Conservation (phyloP, 306 rosid genomes). For the Lupinus albus region DNA sequence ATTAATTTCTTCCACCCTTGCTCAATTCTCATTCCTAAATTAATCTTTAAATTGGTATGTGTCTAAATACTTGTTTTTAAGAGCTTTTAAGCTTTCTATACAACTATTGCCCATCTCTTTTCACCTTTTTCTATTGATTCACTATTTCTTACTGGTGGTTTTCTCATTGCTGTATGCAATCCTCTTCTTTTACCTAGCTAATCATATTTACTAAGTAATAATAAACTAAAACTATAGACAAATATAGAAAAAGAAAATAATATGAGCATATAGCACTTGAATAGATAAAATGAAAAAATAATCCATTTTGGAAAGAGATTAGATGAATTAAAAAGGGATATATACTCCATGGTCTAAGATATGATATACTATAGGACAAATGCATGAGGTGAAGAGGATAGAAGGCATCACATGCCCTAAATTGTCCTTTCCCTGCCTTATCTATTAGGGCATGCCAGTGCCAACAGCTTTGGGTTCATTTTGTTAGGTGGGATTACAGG, state of each 20-base stretch:
- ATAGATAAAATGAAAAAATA: neutral
- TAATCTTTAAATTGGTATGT: conserved; percentile 54
- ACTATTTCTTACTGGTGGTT: neutral
- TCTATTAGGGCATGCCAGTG: conserved; percentile 31
- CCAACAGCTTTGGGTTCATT: conserved; percentile 46
- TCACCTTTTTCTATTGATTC: conserved; percentile 42
- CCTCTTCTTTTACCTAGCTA: neutral
- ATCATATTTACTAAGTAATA: neutral
- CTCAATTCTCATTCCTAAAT: neutral
- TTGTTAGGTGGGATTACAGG: conserved; percentile 41
- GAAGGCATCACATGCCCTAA: conserved; percentile 53
- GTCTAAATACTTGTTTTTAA: conserved; percentile 37
- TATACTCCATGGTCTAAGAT: neutral
- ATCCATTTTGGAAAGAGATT: neutral
- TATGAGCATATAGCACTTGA: neutral
- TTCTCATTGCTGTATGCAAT: too few relatives aligned
- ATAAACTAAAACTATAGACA: neutral
- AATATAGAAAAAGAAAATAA: too few relatives aligned
- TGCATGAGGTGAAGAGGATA: conserved; percentile 27
- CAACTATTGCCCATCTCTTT: neutral
- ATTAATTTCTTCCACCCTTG: too few relatives aligned
- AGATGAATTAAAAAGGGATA: conserved; percentile 1
- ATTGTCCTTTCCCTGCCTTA: conserved; percentile 46
- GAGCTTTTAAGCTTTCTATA: conserved; percentile 33
- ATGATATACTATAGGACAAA: conserved; percentile 21